Percentiles rank a stretch among this genome's conserved stretches.
These are phyloP conservation scores for Ceratorhiza oryzae-sativae DNA, from an alignment of 1,284 basidiomycete species.

Conservation along the genomic window DNA sequence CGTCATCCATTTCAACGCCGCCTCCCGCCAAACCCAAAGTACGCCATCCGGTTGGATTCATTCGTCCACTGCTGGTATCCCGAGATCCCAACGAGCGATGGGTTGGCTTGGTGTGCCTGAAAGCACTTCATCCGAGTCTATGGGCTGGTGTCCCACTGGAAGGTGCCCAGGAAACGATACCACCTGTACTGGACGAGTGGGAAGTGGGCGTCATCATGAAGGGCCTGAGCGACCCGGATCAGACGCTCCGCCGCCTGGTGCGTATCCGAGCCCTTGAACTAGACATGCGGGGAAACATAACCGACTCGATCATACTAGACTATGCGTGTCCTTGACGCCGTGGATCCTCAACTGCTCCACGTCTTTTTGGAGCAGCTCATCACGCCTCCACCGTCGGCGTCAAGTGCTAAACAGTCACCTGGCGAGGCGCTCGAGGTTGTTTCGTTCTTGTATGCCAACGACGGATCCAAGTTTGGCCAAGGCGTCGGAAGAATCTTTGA, in stretches of 20 bases:
- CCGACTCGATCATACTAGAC: neutral
- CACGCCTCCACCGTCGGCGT: constrained; percentile 11
- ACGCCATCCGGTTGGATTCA: constrained; percentile 54
- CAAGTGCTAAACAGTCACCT: neutral
- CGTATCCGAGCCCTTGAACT: neutral
- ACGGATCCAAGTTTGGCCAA: neutral
- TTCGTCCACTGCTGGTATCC: constrained; percentile 66
- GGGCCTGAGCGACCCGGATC: constrained; percentile 14
- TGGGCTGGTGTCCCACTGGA: constrained; percentile 61
- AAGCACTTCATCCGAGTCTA: constrained; percentile 60
- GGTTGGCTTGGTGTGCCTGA: constrained; percentile 68
- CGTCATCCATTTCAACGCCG: constrained; percentile 6
- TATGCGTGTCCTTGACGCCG: constrained; percentile 18
- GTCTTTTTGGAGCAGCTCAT: constrained; percentile 30
- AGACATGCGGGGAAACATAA: no score
- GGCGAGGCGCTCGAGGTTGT: constrained; percentile 19
- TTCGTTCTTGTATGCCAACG: constrained; percentile 16
- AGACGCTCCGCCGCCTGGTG: constrained; percentile 24
- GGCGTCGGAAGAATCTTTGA: constrained; percentile 12
- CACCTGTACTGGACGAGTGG: constrained; percentile 34
- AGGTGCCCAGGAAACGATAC: constrained; percentile 1
- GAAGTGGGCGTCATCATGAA: constrained; percentile 23
- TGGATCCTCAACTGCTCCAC: constrained; percentile 26
- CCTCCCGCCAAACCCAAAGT: constrained; percentile 39
- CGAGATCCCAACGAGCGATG: constrained; percentile 65